Base-by-base conservation (phyloP, 2,329 filamentous ascomycete genomes). In the Calonectria honghensis region DNA sequence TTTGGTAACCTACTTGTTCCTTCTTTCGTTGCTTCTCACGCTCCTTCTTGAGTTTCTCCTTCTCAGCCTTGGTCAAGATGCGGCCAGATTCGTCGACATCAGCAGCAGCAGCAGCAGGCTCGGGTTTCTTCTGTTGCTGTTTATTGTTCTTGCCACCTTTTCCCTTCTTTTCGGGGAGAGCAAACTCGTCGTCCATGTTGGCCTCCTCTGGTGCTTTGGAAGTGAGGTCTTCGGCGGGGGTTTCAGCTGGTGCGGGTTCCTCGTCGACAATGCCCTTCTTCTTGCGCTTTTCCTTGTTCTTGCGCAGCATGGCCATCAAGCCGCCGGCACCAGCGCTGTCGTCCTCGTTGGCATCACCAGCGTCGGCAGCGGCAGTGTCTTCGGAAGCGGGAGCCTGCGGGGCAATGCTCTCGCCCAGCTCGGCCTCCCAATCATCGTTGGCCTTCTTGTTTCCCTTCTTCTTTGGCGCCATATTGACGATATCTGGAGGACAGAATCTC, bases 1-100 rank as follows among this genome's bases (percentile, higher is more conserved):
- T 24, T 29, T 29, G 29, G 32, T 29, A 11, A 70, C 81, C 59
- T 80, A 97, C 95, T 91, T 98, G 94, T 86, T 99, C 97, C 92
- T 96, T 99, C 89, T 99, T 99, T 79, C 96, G 91, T 88, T 97
- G 95, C 92, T 99, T 99, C 89, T 99, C 97, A 75, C 95, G 93
- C 88, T 99, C 97, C 88, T 98, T 99, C 91, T 96, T 98, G 82
- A 96, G 90, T 87, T 95, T 98, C 85, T 99, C 97, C 89, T 99
- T 99, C 88, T 99, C 96, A 73, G 97, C 97, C 91, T 98, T 99
- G 50, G 95, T 98, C 87, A 98, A 93, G 64, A 98, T 90, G 70
- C 93, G 91, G 57, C 93, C 93, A 73, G 88, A 88, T 5, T 89
- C 89, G 10, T 85, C 91, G n/a, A 88, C 89, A 20, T 85, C 91